These are phyloP conservation scores for Dryas alaskensis DNA, from an alignment of 306 rosid genomes.

Conservation along the genomic window DNA sequence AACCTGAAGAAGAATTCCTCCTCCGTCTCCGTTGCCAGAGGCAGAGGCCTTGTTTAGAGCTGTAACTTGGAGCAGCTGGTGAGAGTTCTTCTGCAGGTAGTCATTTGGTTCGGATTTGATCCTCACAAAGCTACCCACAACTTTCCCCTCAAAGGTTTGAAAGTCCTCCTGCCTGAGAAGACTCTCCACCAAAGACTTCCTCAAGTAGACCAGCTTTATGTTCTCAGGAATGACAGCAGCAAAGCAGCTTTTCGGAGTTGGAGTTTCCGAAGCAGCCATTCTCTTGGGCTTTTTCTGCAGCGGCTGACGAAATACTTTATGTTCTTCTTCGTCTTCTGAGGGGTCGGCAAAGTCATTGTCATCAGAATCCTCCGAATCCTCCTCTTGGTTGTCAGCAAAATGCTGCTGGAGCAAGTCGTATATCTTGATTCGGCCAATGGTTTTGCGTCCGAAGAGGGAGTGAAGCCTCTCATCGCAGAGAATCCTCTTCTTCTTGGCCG, in stretches of 20 bases:
- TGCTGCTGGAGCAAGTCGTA: slow-evolving; percentile 62
- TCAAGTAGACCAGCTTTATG: slow-evolving; percentile 66
- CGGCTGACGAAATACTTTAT: neutral
- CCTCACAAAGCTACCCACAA: slow-evolving; percentile 75
- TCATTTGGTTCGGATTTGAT: slow-evolving; percentile 73
- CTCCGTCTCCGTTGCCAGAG: slow-evolving; percentile 21
- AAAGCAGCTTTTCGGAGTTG: slow-evolving; percentile 48
- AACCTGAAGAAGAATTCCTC: slow-evolving; percentile 46
- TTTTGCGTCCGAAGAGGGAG: slow-evolving; percentile 61
- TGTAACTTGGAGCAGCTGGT: slow-evolving; percentile 71
- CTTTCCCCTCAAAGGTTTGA: slow-evolving; percentile 54
- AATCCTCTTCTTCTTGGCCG: slow-evolving; percentile 58
- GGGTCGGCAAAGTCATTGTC: slow-evolving; percentile 26
- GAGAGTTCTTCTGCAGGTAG: slow-evolving; percentile 73
- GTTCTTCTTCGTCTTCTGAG: slow-evolving; percentile 25
- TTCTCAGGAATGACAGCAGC: slow-evolving; percentile 65
- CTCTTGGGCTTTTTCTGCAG: slow-evolving; percentile 36
- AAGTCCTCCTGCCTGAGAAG: slow-evolving; percentile 42
- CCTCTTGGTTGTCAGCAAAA: slow-evolving; percentile 45
- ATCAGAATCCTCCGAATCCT: slow-evolving; percentile 34
- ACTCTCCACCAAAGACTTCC: slow-evolving; percentile 55
- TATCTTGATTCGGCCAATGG: slow-evolving; percentile 55
- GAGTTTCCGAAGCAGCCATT: slow-evolving; percentile 18
- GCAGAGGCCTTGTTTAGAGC: slow-evolving; percentile 55
- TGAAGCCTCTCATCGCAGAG: slow-evolving; percentile 57